Percentiles rank a stretch among this genome's conserved stretches.
Evolutionary conservation across 768 basidiomycete genomes (phyloP).

Genomic region (Trametes sanguinea): DNA sequence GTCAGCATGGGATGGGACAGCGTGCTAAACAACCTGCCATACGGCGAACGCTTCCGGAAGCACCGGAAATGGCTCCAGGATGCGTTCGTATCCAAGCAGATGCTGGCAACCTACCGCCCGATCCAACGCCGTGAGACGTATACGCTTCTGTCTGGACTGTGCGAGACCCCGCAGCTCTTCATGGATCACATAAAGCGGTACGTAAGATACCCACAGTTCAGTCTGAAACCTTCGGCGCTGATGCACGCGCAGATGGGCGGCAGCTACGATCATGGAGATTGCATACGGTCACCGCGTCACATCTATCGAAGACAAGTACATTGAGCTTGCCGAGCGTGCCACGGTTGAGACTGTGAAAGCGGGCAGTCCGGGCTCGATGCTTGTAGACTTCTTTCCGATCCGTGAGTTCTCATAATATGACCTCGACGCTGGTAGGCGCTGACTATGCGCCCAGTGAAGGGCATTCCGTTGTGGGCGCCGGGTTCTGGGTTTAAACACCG

Average conservation of each 20-base stretch:
- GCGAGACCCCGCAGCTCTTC: slow-evolving; percentile 16
- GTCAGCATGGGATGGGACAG: slow-evolving; percentile 20
- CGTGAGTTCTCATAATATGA: slow-evolving; percentile 7
- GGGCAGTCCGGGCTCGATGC: slow-evolving; percentile 24
- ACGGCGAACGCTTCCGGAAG: slow-evolving; percentile 22
- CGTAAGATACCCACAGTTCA: neutral
- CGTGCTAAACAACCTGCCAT: slow-evolving; percentile 10
- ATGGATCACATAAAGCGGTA: slow-evolving; percentile 6
- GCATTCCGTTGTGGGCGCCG: slow-evolving; percentile 37
- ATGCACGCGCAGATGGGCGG: slow-evolving; percentile 25
- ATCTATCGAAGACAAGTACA: slow-evolving; percentile 31
- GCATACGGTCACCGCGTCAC: slow-evolving; percentile 34
- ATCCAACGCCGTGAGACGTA: slow-evolving; percentile 21
- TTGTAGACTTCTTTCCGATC: slow-evolving; percentile 30
- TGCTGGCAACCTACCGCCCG: slow-evolving; percentile 13
- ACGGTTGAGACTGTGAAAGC: slow-evolving; percentile 18
- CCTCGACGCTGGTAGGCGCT: neutral
- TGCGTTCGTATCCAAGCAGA: slow-evolving; percentile 4
- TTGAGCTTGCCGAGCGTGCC: slow-evolving; percentile 25
- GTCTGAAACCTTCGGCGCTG: neutral
- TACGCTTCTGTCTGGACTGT: slow-evolving; percentile 17
- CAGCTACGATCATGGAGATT: slow-evolving; percentile 31
- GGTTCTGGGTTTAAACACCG: slow-evolving; percentile 35
- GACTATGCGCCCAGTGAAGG: slow-evolving; percentile 18
- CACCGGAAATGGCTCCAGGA: slow-evolving; percentile 26